These are phyloP conservation scores for Solanum pimpinellifolium DNA, from an alignment of 257 asterid genomes.

Conservation along the genomic window DNA sequence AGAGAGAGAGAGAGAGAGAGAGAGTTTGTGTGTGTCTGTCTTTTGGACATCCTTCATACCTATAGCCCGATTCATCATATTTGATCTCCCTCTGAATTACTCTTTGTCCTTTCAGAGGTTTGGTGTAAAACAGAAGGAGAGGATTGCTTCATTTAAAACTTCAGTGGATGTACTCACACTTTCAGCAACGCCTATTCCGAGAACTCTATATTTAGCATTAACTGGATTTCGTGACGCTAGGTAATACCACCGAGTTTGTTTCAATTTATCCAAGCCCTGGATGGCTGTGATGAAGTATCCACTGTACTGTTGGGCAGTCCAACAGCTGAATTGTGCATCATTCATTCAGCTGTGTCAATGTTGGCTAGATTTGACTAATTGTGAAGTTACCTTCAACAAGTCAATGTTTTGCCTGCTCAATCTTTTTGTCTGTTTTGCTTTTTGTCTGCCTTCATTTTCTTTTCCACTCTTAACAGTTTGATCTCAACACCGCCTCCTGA, in stretches of 20 bases:
- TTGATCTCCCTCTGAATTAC: slow-evolving; percentile 4
- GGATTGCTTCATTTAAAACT: slow-evolving; percentile 93
- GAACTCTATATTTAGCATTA: slow-evolving; percentile 91
- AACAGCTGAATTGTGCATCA: background rate
- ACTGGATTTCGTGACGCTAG: slow-evolving; percentile 99
- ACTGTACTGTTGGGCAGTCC: slow-evolving; percentile 1
- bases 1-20: background rate
- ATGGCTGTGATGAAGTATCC: background rate
- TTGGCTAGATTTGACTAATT: background rate
- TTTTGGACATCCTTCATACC: background rate
- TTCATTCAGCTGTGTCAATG: background rate
- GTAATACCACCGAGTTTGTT: slow-evolving; percentile 25
- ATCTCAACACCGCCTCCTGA: slow-evolving; percentile 96
- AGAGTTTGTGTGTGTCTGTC: background rate
- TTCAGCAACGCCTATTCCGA: slow-evolving; percentile 96
- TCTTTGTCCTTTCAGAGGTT: slow-evolving; percentile 57
- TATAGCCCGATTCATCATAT: background rate
- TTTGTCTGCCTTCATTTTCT: background rate
- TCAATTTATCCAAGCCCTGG: background rate
- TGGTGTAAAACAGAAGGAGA: slow-evolving; percentile 96
- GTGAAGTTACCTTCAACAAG: slow-evolving; percentile 1
- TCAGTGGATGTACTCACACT: slow-evolving; percentile 96
- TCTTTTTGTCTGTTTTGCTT: background rate
- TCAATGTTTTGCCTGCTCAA: background rate
- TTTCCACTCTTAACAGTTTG: slow-evolving; percentile 44